phyloP scores from a whole-genome alignment of 352 stramenopile genomes.

The Blastocystis sp. region DNA sequence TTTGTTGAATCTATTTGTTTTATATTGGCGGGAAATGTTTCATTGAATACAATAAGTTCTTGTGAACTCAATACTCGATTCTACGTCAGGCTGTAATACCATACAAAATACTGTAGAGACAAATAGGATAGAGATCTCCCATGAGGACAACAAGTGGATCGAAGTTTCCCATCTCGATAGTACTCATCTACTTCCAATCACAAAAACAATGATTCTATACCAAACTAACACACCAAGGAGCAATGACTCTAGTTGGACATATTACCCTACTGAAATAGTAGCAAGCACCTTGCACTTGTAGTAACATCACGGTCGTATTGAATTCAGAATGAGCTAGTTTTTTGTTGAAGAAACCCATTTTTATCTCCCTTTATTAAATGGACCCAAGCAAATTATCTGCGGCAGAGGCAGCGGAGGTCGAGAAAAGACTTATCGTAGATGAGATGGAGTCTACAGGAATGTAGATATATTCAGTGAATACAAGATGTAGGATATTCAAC shows the following conservation, averaged over 20 bases:
- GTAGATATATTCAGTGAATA: neutral
- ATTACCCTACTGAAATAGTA: neutral
- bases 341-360: neutral
- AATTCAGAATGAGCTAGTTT: neutral
- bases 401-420: neutral
- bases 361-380: neutral
- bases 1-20: neutral
- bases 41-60: neutral
- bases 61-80: neutral
- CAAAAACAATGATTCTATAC: neutral
- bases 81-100: neutral
- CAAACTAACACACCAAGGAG: neutral
- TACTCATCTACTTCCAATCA: neutral
- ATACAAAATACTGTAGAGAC: neutral
- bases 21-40: neutral
- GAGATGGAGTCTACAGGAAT: neutral
- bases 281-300: no score
- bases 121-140: neutral
- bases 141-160: neutral
- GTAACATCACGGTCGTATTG: neutral
- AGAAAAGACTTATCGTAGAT: slow-evolving; percentile 21
- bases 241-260: neutral
- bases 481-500: neutral
- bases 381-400: neutral
- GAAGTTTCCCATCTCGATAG: neutral